Evolutionary conservation across 257 asterid genomes (phyloP).

Genomic region (Nyctanthes arbortristis): DNA sequence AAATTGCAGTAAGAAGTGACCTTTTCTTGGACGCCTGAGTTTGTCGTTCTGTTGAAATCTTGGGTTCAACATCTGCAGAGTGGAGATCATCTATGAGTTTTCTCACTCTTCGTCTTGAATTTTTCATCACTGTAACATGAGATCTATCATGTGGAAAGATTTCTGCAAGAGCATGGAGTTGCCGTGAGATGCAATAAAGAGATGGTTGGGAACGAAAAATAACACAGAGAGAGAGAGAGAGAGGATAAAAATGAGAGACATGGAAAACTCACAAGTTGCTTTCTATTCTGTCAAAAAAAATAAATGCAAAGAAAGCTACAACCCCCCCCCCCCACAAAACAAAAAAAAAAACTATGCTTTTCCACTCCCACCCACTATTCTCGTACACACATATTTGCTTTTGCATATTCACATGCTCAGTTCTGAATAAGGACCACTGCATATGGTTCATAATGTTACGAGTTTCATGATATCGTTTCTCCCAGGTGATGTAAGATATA

Average conservation of each 20-base stretch:
- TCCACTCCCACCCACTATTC: constrained; percentile 35
- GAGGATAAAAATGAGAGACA: constrained; percentile 32
- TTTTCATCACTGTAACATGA: constrained; percentile 6
- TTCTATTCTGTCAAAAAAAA: constrained; percentile 40
- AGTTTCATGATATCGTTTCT: too few relatives aligned
- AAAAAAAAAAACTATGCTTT: constrained; percentile 22
- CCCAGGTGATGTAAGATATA: too few relatives aligned
- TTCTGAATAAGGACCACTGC: too few relatives aligned
- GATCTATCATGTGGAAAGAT: constrained; percentile 1
- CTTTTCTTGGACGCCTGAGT: constrained; percentile 53
- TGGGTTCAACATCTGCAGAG: constrained; percentile 20
- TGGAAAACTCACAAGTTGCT: constrained; percentile 45
- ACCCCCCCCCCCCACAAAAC: constrained; percentile 35
- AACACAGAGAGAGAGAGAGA: constrained; percentile 41
- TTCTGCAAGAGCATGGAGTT: constrained; percentile 20
- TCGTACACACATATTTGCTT: too few relatives aligned
- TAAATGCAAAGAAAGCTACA: constrained; percentile 40
- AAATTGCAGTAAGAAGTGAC: too few relatives aligned
- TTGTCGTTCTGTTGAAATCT: constrained; percentile 30
- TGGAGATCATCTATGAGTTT: constrained; percentile 30
- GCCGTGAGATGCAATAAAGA: constrained; percentile 29
- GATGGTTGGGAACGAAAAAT: constrained; percentile 29
- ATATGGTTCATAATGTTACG: too few relatives aligned
- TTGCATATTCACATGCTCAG: too few relatives aligned
- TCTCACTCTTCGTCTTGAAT: neutral